Percentiles rank a stretch among this genome's conserved stretches.
Conservation (phyloP, 1,139 yeast genomes). For the Hansenula sp. region DNA sequence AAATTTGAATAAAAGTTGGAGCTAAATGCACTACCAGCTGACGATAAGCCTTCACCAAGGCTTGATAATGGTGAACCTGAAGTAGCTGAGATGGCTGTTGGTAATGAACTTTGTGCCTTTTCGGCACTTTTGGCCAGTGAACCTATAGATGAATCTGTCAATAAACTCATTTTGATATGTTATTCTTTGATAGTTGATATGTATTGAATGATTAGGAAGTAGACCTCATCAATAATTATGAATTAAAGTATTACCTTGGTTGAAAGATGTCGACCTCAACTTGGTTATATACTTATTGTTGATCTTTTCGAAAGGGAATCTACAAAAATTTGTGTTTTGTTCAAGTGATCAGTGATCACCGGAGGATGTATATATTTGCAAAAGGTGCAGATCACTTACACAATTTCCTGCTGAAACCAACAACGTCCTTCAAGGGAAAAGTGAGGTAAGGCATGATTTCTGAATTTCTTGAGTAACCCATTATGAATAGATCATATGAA, state of each 20-base stretch:
- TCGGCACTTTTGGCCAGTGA: constrained; percentile 9
- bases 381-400: not conserved
- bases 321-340: not conserved
- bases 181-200: not conserved
- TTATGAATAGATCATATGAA: too few species aligned
- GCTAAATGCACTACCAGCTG: not conserved
- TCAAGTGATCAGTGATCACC: not conserved
- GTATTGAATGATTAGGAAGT: too few species aligned
- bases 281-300: too few species aligned
- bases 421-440: not conserved
- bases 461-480: too few species aligned
- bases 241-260: too few species aligned
- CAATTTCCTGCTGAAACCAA: not conserved
- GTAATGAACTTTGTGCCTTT: not conserved
- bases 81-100: constrained; percentile 10
- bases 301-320: too few species aligned
- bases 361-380: not conserved
- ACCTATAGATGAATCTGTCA: constrained; percentile 8
- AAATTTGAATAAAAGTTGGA: constrained; percentile 22
- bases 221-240: too few species aligned
- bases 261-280: too few species aligned
- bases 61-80: not conserved
- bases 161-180: constrained; percentile 2
- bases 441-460: too few species aligned
- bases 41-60: not conserved